Conservation (phyloP, 2,329 filamentous ascomycete genomes). For the Colletotrichum scovillei region DNA sequence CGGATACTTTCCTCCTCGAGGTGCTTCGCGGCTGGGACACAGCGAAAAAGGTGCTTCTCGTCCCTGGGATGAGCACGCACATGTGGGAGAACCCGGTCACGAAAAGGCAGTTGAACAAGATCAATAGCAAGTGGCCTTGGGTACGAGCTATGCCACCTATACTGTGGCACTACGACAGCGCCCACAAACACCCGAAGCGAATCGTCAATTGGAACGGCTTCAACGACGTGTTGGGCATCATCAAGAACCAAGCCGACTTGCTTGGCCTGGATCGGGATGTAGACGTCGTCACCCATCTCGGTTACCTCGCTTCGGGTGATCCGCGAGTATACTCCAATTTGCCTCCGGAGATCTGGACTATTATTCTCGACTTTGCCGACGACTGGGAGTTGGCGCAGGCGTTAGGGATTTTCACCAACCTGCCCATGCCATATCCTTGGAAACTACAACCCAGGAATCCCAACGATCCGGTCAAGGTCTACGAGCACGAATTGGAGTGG, state of each 20-base stretch:
- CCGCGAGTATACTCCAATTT: constrained; percentile 60
- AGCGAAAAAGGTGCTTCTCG: constrained; percentile 84
- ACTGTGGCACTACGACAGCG: constrained; percentile 80
- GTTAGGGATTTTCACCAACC: constrained; percentile 81
- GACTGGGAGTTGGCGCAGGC: constrained; percentile 93
- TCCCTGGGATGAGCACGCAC: constrained; percentile 88
- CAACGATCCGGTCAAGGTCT: constrained; percentile 74
- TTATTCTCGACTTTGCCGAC: constrained; percentile 83
- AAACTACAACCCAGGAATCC: constrained; percentile 65
- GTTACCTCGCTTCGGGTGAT: constrained; percentile 47
- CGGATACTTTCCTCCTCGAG: constrained; percentile 83
- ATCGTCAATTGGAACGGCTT: constrained; percentile 72
- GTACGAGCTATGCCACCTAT: constrained; percentile 84
- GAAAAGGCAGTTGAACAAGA: constrained; percentile 86
- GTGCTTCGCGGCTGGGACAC: constrained; percentile 88
- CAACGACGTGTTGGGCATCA: constrained; percentile 77
- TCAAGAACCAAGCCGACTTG: constrained; percentile 82
- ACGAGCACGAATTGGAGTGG: constrained; percentile 86
- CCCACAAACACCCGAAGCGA: constrained; percentile 59
- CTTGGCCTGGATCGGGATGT: constrained; percentile 80
- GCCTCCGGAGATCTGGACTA: constrained; percentile 89
- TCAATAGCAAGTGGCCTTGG: constrained; percentile 88
- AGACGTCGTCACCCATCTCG: constrained; percentile 61
- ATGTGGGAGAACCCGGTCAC: constrained; percentile 95
- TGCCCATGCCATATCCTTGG: constrained; percentile 81